Evolutionary conservation across 192 early-diverging fungal genomes (phyloP), one percentile per base, ranked within the genome.

Genomic region (Dimargaris xerosporica): DNA sequence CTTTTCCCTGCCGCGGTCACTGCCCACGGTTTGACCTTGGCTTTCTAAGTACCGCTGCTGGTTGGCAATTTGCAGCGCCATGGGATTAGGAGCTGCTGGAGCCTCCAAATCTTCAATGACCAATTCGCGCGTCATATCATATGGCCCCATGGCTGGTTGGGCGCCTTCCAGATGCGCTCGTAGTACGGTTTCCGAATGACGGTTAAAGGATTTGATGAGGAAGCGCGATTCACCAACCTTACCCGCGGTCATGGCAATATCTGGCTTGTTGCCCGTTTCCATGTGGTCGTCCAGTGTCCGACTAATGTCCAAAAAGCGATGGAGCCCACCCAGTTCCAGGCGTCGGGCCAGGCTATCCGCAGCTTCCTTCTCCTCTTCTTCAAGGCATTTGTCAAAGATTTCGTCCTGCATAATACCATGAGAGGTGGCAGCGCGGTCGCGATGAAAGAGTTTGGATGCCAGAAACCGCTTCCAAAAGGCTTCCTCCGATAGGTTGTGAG

Each of bases 381-480:
- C 68, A 39, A 83, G 66, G 59, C 85, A 90, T 63, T 80, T 78
- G 55, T 84, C 85, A 68, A 94, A 95, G 19, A 96, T 81, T 44
- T 86, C 81, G 54, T 97, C 78, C 62, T 75, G 67, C 54, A 74
- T 55, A 58, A 68, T 65, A 30, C 69, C 71, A 41, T 76, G 66
- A 12, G 70, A 69, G 50, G 65, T 67, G 34, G 73, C 80, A 41
- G 84, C 73, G 21, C 86, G 74, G 44, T 82, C 83, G n/a, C 88
- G 72, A 67, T 96, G 89, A 64, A 94, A 94, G 62, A 89, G 86
- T 67, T 88, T 80, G 12, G 88, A 91, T 25, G 79, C 75, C 12
- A 91, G 75, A 67, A 87, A 98, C 46, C 86, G 73, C 43, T 82
- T 91, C 90, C 93, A 93, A 68, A 98, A 98, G 44, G 84, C 74